These are phyloP conservation scores for Fusarium sp. DNA, from an alignment of 2,329 filamentous ascomycete genomes.

Conservation along the genomic window DNA sequence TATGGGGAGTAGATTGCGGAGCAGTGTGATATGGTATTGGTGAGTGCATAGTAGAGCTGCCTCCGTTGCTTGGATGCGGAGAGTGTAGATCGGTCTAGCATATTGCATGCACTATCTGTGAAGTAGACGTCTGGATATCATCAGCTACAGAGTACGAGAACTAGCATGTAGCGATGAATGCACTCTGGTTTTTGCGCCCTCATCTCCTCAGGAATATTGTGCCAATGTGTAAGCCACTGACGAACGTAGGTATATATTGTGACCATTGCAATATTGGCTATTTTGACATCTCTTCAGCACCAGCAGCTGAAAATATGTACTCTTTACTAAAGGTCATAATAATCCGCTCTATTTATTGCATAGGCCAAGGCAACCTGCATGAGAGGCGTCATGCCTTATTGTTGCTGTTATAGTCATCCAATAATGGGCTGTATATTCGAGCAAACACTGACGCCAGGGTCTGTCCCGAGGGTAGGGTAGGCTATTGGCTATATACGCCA, in stretches of 20 bases:
- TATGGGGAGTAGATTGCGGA: not conserved
- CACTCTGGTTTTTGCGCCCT: not conserved
- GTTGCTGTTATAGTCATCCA: slow-evolving; percentile 20
- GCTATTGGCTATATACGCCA: slow-evolving; percentile 5
- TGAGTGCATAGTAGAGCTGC: not conserved
- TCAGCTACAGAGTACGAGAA: not conserved
- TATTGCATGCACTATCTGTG: not conserved
- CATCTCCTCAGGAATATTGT: not conserved
- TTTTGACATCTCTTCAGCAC: not conserved
- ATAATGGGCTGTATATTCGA: slow-evolving; percentile 1
- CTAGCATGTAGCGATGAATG: not conserved
- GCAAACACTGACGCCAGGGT: slow-evolving; percentile 28
- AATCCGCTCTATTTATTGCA: not conserved
- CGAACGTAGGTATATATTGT: not conserved
- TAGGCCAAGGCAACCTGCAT: slow-evolving; percentile 6
- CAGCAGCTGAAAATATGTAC: not conserved
- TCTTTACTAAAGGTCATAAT: slow-evolving; percentile 1
- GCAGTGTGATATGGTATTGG: not conserved
- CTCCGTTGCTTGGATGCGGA: not conserved
- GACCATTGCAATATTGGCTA: not conserved
- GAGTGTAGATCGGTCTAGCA: not conserved
- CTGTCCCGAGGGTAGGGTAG: slow-evolving; percentile 18
- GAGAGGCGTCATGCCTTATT: slow-evolving; percentile 16
- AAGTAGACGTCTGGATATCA: not conserved
- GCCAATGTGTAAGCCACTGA: slow-evolving; percentile 8